These are phyloP conservation scores for Ustilaginoidea virens DNA, from an alignment of 2,329 filamentous ascomycete species.

Conservation along the genomic window DNA sequence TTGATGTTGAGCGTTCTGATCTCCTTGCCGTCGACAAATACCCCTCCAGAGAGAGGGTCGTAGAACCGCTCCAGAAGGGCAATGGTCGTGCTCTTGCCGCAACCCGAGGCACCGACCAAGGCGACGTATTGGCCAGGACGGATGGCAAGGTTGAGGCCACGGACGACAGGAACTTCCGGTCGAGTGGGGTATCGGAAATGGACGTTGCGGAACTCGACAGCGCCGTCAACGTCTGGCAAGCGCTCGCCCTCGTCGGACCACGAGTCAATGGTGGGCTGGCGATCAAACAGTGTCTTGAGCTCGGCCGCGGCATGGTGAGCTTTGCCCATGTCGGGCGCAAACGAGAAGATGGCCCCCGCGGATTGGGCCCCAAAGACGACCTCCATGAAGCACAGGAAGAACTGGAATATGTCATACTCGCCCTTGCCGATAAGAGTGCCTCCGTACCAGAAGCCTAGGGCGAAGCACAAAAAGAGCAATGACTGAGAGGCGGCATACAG, in stretches of 20 bases:
- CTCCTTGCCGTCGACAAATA: conserved; percentile 72
- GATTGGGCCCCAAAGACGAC: conserved; percentile 88
- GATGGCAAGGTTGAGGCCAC: conserved; percentile 61
- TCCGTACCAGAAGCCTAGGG: conserved; percentile 87
- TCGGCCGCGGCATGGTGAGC: conserved; percentile 70
- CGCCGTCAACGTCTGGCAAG: conserved; percentile 52
- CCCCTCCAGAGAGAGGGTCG: conserved; percentile 64
- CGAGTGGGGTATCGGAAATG: conserved; percentile 91
- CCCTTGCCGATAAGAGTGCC: conserved; percentile 54
- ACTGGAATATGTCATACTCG: conserved; percentile 69
- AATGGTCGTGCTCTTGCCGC: conserved; percentile 89
- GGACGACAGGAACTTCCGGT: conserved; percentile 80
- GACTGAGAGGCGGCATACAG: conserved; percentile 80
- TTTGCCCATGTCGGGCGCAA: conserved; percentile 86
- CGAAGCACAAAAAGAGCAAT: conserved; percentile 67
- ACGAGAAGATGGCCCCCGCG: conserved; percentile 77
- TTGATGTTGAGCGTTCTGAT: conserved; percentile 71
- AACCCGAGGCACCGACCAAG: conserved; percentile 84
- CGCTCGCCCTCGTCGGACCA: conserved; percentile 57
- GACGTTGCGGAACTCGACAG: conserved; percentile 79
- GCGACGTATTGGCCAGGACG: conserved; percentile 73
- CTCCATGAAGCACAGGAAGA: conserved; percentile 81
- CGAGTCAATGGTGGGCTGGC: conserved; percentile 64
- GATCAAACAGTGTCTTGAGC: conserved; percentile 72
- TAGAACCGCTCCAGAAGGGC: conserved; percentile 89